These are phyloP conservation scores for Colletotrichum tamarilloi DNA, from an alignment of 2,329 filamentous ascomycete genomes.

Conservation along the genomic window DNA sequence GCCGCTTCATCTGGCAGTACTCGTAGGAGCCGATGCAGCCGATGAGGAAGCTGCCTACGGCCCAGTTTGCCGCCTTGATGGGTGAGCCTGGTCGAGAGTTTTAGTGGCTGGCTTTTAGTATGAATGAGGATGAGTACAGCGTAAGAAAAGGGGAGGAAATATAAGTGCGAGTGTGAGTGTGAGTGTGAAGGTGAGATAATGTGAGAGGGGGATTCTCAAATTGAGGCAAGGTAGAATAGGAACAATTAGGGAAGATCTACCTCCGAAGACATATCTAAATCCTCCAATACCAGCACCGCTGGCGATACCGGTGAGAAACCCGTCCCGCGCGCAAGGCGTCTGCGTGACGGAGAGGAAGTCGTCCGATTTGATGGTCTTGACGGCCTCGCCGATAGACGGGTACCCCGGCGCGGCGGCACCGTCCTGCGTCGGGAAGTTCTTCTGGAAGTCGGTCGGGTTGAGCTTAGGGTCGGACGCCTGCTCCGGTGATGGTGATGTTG, in stretches of 20 bases:
- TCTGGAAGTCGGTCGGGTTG: slow-evolving; percentile 35
- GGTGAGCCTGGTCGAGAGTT: slow-evolving; percentile 45
- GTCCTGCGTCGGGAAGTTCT: slow-evolving; percentile 35
- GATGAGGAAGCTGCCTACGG: slow-evolving; percentile 79
- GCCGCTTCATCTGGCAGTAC: slow-evolving; percentile 81
- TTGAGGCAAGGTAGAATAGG: too few relatives aligned
- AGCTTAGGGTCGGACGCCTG: slow-evolving; percentile 14
- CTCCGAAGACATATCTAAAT: slow-evolving; percentile 78
- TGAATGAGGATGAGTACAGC: too few relatives aligned
- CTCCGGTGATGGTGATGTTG: background rate
- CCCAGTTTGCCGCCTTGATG: slow-evolving; percentile 83
- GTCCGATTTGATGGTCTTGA: slow-evolving; percentile 73
- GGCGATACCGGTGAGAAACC: slow-evolving; percentile 84
- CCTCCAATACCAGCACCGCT: slow-evolving; percentile 81
- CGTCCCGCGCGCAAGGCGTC: slow-evolving; percentile 85
- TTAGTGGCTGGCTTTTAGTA: background rate
- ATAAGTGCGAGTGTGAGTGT: background rate
- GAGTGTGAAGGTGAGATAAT: background rate
- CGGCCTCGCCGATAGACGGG: slow-evolving; percentile 65
- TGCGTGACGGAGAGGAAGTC: slow-evolving; percentile 81
- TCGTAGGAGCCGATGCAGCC: slow-evolving; percentile 82
- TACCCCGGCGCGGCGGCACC: slow-evolving; percentile 41
- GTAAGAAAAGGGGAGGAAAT: background rate
- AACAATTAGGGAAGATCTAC: slow-evolving; percentile 57
- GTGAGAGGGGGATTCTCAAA: too few relatives aligned